Evolutionary conservation across 306 rosid genomes (phyloP), one percentile per base, ranked within the genome.

Genomic region (Myrica gale): DNA sequence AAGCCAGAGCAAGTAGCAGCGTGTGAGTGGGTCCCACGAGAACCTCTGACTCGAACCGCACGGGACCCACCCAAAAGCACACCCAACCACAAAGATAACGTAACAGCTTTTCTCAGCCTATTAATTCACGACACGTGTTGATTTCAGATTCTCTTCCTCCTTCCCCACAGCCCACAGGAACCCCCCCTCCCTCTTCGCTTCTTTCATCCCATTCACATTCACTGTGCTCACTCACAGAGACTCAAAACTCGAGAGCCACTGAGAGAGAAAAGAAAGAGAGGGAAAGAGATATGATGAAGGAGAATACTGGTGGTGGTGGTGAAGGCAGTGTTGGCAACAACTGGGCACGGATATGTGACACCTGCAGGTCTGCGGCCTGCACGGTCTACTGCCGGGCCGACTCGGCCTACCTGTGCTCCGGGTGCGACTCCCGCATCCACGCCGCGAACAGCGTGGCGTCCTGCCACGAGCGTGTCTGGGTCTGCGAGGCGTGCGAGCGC

Each of bases 401-500:
- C 83, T 81, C 80, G 0, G 91, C 91, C 0, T 90, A 77, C 62
- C 80, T 93, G 5, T 90, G 98, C 71, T 23, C 83, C 2, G 80
- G 73, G 8, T 93, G 96, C 73, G 98, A 93, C 80, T 68, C 87
- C 0, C 84, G 88, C 0, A 62, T 89, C 37, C 98, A 90, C 72
- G 90, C 89, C 0, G 90, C 87, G 0, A 91, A 91, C 78, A 55
- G 12, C 5, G 65, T 80, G 48, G 89, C 93, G 0, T 85, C 88
- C 2, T 84, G 95, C 58, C 98, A 93, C 55, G 98, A 90, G 82
- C 95, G 98, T 3, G 98, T 93, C 10, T 76, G 86, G 90, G 92
- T 93, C 9, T 95, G 98, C 26, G 97, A 92, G 80, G 93, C 97
- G 0, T 95, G 98, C 75, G 98, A 95, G 77, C 87, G 91, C 0